These are phyloP conservation scores for Amaranthus hypochondriacus DNA, from an alignment of 148 eudicot species.

Conservation along the genomic window DNA sequence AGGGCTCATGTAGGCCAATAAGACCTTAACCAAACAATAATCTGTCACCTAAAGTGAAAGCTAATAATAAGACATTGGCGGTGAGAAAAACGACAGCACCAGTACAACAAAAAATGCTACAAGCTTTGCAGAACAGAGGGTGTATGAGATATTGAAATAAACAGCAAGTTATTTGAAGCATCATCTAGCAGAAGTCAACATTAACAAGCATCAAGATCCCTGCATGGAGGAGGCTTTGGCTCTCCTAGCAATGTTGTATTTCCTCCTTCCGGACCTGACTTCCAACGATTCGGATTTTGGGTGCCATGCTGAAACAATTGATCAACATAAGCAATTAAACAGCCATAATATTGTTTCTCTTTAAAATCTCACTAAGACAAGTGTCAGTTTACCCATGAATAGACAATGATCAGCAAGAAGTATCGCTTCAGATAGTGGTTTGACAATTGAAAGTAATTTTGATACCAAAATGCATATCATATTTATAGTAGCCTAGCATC, in stretches of 20 bases:
- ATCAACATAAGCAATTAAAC: constrained; percentile 3
- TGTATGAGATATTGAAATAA: constrained; percentile 15
- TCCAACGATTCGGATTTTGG: constrained; percentile 60
- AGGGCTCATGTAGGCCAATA: constrained; percentile 3
- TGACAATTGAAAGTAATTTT: neutral
- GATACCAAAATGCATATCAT: neutral
- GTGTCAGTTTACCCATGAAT: neutral
- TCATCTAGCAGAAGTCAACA: constrained; percentile 6
- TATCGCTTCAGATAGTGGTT: neutral
- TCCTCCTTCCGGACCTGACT: constrained; percentile 78
- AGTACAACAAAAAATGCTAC: constrained; percentile 21
- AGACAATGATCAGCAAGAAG: neutral
- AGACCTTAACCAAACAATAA: constrained; percentile 9
- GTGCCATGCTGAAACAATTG: constrained; percentile 66
- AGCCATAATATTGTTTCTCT: neutral
- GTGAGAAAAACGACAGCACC: neutral
- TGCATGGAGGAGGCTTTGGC: constrained; percentile 85
- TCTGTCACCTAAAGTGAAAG: constrained; percentile 2
- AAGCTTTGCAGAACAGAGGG: constrained; percentile 16
- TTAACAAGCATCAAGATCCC: constrained; percentile 91
- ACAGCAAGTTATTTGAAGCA: constrained; percentile 35
- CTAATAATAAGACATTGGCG: neutral
- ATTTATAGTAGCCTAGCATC: neutral
- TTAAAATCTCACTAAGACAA: neutral
- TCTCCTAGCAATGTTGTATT: constrained; percentile 74